Base-by-base conservation (phyloP, 257 asterid genomes). In the Salvia splendens region DNA sequence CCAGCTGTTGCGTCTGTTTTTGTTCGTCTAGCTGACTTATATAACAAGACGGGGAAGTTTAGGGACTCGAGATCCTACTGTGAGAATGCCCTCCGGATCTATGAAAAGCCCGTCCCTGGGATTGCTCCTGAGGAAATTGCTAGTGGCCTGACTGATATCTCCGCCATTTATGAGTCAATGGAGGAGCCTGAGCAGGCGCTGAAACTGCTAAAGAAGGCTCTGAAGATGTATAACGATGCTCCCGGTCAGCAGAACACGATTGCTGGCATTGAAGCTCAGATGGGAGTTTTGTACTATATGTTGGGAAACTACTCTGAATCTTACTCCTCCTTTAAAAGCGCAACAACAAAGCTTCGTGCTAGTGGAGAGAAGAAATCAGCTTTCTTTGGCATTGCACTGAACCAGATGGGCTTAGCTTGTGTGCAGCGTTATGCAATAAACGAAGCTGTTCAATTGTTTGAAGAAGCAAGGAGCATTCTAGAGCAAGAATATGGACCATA, bases 261-360 rank as follows among this genome's bases (percentile, higher is more conserved):
- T 68, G 95, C 97, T 6, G 95, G 96, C 20, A 93, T 93, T 7
- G 99, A 93, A 72, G 97, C 96, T 64, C 97, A 90, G 77, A 86
- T 90, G 89, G 99, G 97, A 50, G 97, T 89, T 51, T 77, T 93
- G 86, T 63, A 85, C 70, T 89, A 89, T 63, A 88, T 89, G 91
- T 63, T 88, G 55, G 99, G 97, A 54, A 84, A 79, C 52, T 90
- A 86, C 69, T 67, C 89, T 0, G 97, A 93, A 45, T 86, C 99
- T 0, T 89, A 88, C 72, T 65, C 80, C 51, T 83, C 84, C 11
- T 85, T 89, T 43, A 80, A 75, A 68, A 81, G 71, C 45, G 88
- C 95, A 8, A 81, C 77, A 16, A 65, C 86, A 24, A 93, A 90
- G 84, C 94, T 93, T 63, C 95, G 96, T 40, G 95, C 91, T 0